A percentile compares a stretch with the other conserved stretches of the same genome.
These are phyloP conservation scores for Metschnikowia matae DNA, from an alignment of 805 yeast genomes.

Conservation along the genomic window DNA sequence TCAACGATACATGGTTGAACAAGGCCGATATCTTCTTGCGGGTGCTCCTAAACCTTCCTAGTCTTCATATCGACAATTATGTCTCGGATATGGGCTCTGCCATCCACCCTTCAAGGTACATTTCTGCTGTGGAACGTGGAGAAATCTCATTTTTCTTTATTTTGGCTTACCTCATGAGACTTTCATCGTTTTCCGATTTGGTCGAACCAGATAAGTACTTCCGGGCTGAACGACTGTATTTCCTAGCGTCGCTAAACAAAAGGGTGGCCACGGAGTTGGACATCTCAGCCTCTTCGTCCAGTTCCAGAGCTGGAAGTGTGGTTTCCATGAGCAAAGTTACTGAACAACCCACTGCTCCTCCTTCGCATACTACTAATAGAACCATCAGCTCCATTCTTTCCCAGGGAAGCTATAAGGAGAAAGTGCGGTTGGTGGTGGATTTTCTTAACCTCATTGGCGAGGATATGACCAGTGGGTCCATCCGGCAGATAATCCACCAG, in stretches of 20 bases:
- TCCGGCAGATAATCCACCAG: slow-evolving; percentile 6
- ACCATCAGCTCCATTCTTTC: slow-evolving; percentile 12
- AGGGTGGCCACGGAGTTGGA: slow-evolving; percentile 16
- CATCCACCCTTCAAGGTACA: background rate
- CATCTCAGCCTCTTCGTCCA: slow-evolving; percentile 15
- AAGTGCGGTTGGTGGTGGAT: slow-evolving; percentile 13
- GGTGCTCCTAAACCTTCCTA: slow-evolving; percentile 16
- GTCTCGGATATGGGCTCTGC: slow-evolving; percentile 1
- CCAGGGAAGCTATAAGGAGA: slow-evolving; percentile 18
- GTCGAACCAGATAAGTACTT: slow-evolving; percentile 8
- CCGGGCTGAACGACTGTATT: slow-evolving; percentile 8
- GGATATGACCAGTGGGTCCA: slow-evolving; percentile 7
- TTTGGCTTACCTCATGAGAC: slow-evolving; percentile 11
- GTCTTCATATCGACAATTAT: slow-evolving; percentile 11
- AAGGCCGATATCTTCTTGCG: slow-evolving; percentile 13
- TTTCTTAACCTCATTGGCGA: slow-evolving; percentile 8
- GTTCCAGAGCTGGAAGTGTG: slow-evolving; percentile 14
- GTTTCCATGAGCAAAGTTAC: slow-evolving; percentile 11
- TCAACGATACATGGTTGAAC: slow-evolving; percentile 8
- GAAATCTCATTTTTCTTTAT: slow-evolving; percentile 16
- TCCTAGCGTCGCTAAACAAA: slow-evolving; percentile 9
- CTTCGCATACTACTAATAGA: background rate
- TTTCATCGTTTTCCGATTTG: slow-evolving; percentile 6
- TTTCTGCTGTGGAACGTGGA: slow-evolving; percentile 12
- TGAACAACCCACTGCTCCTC: background rate